Evolutionary conservation across 768 basidiomycete species (phyloP).

Genomic region (Amanita phalloides): DNA sequence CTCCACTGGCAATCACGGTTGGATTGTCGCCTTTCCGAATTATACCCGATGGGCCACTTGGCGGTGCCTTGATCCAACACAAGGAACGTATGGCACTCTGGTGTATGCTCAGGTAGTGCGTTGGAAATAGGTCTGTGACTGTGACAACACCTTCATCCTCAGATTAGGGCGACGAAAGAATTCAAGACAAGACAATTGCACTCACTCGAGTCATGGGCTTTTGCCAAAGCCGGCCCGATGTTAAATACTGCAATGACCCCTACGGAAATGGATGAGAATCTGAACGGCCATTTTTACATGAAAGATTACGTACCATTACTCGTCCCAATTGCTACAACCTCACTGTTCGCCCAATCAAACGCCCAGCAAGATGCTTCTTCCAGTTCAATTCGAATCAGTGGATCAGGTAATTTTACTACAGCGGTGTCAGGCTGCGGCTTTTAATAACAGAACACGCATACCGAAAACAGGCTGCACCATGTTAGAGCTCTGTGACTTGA

Average conservation of each 20-base stretch:
- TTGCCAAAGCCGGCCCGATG: slow-evolving; percentile 31
- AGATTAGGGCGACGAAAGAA: not conserved
- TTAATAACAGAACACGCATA: slow-evolving; percentile 18
- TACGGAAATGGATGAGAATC: slow-evolving; percentile 12
- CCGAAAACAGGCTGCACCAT: slow-evolving; percentile 33
- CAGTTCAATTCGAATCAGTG: slow-evolving; percentile 61
- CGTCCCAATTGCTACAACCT: slow-evolving; percentile 70
- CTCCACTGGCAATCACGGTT: slow-evolving; percentile 63
- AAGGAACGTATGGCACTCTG: slow-evolving; percentile 73
- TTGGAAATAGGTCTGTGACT: slow-evolving; percentile 43
- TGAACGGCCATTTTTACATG: not conserved
- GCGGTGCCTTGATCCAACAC: slow-evolving; percentile 64
- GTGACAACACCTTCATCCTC: slow-evolving; percentile 14
- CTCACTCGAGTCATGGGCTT: slow-evolving; percentile 21
- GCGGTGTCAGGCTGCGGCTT: not conserved
- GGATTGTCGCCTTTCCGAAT: slow-evolving; percentile 46
- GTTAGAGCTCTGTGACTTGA: slow-evolving; percentile 21
- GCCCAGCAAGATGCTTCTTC: slow-evolving; percentile 70
- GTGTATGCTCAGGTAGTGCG: slow-evolving; percentile 64
- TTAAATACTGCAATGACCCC: slow-evolving; percentile 51
- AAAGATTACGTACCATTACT: slow-evolving; percentile 52
- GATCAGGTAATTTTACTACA: slow-evolving; percentile 49
- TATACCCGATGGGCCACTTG: slow-evolving; percentile 34
- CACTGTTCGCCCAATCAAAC: slow-evolving; percentile 87
- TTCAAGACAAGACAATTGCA: not conserved